Percentiles rank a stretch among this genome's conserved stretches.
Evolutionary conservation across 768 basidiomycete species (phyloP).

Genomic region (Rhodotorula sphaerocarpa): DNA sequence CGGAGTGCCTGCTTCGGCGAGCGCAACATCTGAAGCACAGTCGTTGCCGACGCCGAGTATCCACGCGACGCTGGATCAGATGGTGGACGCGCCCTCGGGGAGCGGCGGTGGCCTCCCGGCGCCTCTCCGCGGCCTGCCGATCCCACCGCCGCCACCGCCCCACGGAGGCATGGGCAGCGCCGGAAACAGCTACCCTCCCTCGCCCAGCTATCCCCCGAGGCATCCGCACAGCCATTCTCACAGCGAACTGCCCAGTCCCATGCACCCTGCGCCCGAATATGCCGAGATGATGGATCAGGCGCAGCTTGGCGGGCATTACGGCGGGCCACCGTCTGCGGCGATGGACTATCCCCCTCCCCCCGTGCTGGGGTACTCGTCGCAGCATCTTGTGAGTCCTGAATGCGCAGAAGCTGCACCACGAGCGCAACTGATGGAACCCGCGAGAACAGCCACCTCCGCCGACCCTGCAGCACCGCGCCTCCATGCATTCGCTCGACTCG

Average conservation of each 20-base stretch:
- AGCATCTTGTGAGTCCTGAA: background rate
- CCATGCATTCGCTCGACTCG: slow-evolving; percentile 4
- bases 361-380: slow-evolving; percentile 20
- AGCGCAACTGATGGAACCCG: background rate
- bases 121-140: background rate
- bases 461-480: slow-evolving; percentile 16
- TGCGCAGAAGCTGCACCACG: background rate
- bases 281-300: slow-evolving; percentile 27
- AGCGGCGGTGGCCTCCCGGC: too few species aligned
- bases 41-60: slow-evolving; percentile 24
- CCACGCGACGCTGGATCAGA: slow-evolving; percentile 21
- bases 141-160: slow-evolving; percentile 10
- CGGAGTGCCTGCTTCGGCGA: background rate
- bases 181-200: slow-evolving; percentile 13
- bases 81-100: background rate
- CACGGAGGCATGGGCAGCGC: slow-evolving; percentile 6
- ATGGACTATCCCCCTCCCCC: slow-evolving; percentile 20
- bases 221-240: background rate
- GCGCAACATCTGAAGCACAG: background rate
- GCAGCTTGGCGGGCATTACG: slow-evolving; percentile 7
- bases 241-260: slow-evolving; percentile 7
- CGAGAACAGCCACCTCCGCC: slow-evolving; percentile 19
- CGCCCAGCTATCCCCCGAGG: background rate
- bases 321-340: background rate
- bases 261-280: slow-evolving; percentile 20